phyloP scores from a whole-genome alignment of 2,329 filamentous ascomycete genomes.

The Akanthomyces dipterigenus region DNA sequence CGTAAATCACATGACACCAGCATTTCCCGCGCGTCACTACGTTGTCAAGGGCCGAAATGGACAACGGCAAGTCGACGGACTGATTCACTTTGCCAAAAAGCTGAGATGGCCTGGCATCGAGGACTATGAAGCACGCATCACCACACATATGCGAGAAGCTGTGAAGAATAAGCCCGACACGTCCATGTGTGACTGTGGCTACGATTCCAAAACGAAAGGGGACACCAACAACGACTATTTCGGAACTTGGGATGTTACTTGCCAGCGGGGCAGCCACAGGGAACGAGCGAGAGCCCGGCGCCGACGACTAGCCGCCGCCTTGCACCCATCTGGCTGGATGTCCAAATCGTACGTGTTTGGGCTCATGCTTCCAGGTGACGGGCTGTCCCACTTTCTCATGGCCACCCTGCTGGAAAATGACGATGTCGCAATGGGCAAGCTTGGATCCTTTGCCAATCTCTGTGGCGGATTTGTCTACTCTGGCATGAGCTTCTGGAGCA shows the following conservation, averaged over 20 bases:
- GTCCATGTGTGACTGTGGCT: slow-evolving; percentile 9
- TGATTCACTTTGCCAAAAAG: slow-evolving; percentile 57
- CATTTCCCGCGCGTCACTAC: slow-evolving; percentile 31
- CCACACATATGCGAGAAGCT: slow-evolving; percentile 39
- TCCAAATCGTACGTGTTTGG: slow-evolving; percentile 63
- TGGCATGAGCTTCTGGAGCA: slow-evolving; percentile 64
- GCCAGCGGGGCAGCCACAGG: slow-evolving; percentile 24
- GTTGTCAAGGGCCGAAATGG: slow-evolving; percentile 49
- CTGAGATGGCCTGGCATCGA: slow-evolving; percentile 58
- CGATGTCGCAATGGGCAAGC: slow-evolving; percentile 46
- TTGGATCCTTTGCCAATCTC: slow-evolving; percentile 56
- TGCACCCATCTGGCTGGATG: slow-evolving; percentile 57
- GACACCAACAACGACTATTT: slow-evolving; percentile 36
- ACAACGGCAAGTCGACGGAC: slow-evolving; percentile 52
- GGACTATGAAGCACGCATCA: slow-evolving; percentile 40
- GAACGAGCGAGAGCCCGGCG: slow-evolving; percentile 35
- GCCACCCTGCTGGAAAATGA: slow-evolving; percentile 60
- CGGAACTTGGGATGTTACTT: slow-evolving; percentile 31
- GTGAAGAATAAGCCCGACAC: slow-evolving; percentile 27
- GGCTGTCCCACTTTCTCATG: slow-evolving; percentile 57
- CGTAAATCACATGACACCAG: slow-evolving; percentile 26
- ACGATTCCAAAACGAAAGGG: neutral
- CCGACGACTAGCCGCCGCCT: slow-evolving; percentile 48
- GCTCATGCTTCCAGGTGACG: slow-evolving; percentile 57
- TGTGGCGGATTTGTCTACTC: slow-evolving; percentile 58